Evolutionary conservation across 805 yeast genomes (phyloP), one percentile per base, ranked within the genome.

Genomic region (Sugiyamaella floridensis): DNA sequence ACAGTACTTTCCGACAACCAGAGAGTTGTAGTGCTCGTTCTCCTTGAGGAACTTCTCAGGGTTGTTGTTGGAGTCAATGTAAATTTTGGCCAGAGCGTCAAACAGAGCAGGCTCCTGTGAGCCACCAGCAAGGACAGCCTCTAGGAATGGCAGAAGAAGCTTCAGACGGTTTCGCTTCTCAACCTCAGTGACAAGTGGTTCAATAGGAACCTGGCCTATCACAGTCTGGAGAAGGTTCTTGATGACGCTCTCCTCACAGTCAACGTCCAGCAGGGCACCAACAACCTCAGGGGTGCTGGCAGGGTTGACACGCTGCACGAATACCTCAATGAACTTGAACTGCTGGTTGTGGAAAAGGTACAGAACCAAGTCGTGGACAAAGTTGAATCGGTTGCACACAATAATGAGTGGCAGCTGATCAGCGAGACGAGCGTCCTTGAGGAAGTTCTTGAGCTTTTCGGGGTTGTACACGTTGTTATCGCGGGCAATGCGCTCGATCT

Each of bases 231-330:
- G 77, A 64, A 93, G 76, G 51, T 80, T 77, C 74, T 88, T 85
- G 67, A 93, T 89, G 62, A 89, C 85, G 53, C 73, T 71, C 71
- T 93, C 99, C 61, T 93, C 98, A 73, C 97, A 90, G 71, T 93
- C 99, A 61, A 93, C 98, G 68, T 93, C 99, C 60, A 93, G 76
- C 65, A 93, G 77, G 45, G 95, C 98, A 56, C 97, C 99, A 64
- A 93, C 80, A 58, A 93, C 99, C 71, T 90, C 95, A 6, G 99
- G 95, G 15, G 99, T 88, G 68, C 86, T 88, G 8, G 95, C 76
- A 50, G 99, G 96, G 72, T 93, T 93, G 49, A 93, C 98, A 68
- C 89, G 95, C 75, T 93, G 98, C 52, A 93, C 99, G 65, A 92
- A 93, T 47, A 93, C 96, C 74, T 93, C 98, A 71, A 93, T 93